Conservation (phyloP, 805 yeast species). For the Hanseniaspora hatyaiensis region DNA sequence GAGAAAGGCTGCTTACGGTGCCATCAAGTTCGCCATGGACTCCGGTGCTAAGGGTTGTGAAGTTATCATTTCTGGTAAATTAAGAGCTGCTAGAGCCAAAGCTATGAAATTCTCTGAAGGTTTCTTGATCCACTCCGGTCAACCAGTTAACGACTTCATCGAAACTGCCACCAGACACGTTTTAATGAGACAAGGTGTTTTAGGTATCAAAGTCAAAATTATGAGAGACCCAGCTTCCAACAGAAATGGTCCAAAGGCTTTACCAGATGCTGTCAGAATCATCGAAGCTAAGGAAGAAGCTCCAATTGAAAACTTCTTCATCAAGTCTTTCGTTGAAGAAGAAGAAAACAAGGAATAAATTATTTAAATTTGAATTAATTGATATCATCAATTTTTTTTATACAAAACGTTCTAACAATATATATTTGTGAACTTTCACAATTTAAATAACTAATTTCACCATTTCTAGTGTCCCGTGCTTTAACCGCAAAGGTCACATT, state of each 20-base stretch:
- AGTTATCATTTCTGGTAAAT: conserved; percentile 98
- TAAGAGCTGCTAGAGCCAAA: conserved; percentile 99
- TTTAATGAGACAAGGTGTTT: conserved; percentile 98
- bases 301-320: conserved; percentile 65
- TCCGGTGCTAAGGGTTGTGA: conserved; percentile 99
- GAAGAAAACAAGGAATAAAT: conserved; percentile 17
- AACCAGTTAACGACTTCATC: conserved; percentile 97
- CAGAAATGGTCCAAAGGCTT: conserved; percentile 75
- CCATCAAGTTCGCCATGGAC: conserved; percentile 98
- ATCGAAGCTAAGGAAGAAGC: conserved; percentile 92
- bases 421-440: too few relatives aligned
- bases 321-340: conserved; percentile 50
- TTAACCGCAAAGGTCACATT: too few relatives aligned
- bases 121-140: conserved; percentile 99
- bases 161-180: conserved; percentile 99
- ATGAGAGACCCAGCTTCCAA: conserved; percentile 95
- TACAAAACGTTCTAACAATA: too few relatives aligned
- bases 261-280: conserved; percentile 91
- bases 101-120: conserved; percentile 99
- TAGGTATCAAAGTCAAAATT: conserved; percentile 98
- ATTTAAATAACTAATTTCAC: too few relatives aligned
- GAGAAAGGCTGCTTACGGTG: conserved; percentile 99
- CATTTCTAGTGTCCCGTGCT: too few relatives aligned
- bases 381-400: neutral
- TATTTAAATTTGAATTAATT: neutral